Evolutionary conservation across 805 yeast genomes (phyloP), one percentile per base, ranked within the genome.

Genomic region (Spathaspora boniae): DNA sequence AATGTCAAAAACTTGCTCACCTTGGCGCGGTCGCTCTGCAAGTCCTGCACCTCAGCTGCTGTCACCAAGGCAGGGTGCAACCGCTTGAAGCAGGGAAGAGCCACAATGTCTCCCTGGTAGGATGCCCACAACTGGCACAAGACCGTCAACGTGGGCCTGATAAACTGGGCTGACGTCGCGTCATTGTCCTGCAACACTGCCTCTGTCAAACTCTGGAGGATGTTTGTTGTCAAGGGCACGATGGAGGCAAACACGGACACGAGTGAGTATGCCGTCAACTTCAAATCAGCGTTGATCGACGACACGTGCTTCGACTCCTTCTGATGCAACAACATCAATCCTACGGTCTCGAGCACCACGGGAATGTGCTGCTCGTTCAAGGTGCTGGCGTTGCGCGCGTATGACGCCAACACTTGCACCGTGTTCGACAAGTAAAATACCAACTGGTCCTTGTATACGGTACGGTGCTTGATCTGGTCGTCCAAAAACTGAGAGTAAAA

Each of bases 211-310:
- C 67, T 48, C 15, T 43, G 42, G 12, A 62, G 50, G 16, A 64
- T 41, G 9, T 52, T 56, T 17, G 48, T 27, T 5, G 59, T 42
- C 31, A 93, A 68, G 5, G 86, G 82, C 32, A 80, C 71, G 30
- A 91, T 82, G 3, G 91, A 70, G 5, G 83, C 74, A 34, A 89
- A 63, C 2, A 91, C 96, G 0, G 91, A 76, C 16, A 91, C 54
- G 9, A 88, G 68, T 31, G 95, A 84, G 56, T 86, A 91, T 2
- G 91, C 87, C 14, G 96, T 82, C 40, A 86, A 72, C 55, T 85
- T 93, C 33, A 81, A 71, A 49, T 86, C 94, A 25, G 64, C 31
- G 5, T 40, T 37, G 23, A 54, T 43, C 5, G 58, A 40, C 16
- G 45, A 28, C 19, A 55, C 48, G 33, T 31, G 43, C 31, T 44